phyloP scores from a whole-genome alignment of 164 flowering plant genomes.

The Macadamia integrifolia region DNA sequence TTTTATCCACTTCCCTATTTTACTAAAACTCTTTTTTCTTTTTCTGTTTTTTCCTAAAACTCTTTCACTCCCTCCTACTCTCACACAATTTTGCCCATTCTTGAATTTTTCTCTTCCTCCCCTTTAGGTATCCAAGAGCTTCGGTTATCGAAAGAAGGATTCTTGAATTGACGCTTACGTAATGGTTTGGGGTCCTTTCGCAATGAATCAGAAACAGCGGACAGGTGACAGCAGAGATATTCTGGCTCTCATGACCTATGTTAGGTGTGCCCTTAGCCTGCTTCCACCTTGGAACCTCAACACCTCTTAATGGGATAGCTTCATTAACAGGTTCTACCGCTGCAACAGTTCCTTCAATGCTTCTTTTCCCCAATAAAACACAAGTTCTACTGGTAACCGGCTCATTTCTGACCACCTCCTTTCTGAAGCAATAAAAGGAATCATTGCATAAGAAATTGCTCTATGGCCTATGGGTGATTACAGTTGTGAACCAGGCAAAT shows the following conservation, averaged over 20 bases:
- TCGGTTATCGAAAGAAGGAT: constrained; percentile 47
- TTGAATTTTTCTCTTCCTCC: constrained; percentile 63
- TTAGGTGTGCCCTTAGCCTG: constrained; percentile 30
- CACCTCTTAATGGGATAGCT: constrained; percentile 26
- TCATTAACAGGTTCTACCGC: constrained; percentile 25
- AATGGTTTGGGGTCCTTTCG: constrained; percentile 64
- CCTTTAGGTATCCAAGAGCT: constrained; percentile 39
- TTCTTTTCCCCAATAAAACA: constrained; percentile 30
- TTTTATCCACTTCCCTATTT: too few species aligned
- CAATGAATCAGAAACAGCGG: constrained; percentile 28
- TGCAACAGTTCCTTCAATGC: constrained; percentile 24
- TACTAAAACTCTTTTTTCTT: too few species aligned
- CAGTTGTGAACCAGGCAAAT: too few species aligned
- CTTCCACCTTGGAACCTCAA: constrained; percentile 32
- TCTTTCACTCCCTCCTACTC: too few species aligned
- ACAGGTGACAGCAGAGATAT: constrained; percentile 11
- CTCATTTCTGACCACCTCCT: too few species aligned
- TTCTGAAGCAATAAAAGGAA: too few species aligned
- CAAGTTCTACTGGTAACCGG: constrained; percentile 25
- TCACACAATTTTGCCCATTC: too few species aligned
- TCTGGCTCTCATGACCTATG: constrained; percentile 23
- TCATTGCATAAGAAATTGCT: too few species aligned
- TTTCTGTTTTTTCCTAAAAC: constrained; percentile 59
- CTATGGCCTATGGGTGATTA: too few species aligned
- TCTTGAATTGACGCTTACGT: constrained; percentile 75